A percentile compares a stretch with the other conserved stretches of the same genome.
phyloP scores from a whole-genome alignment of 2,329 filamentous ascomycete genomes.

The Rutstroemia sp. region DNA sequence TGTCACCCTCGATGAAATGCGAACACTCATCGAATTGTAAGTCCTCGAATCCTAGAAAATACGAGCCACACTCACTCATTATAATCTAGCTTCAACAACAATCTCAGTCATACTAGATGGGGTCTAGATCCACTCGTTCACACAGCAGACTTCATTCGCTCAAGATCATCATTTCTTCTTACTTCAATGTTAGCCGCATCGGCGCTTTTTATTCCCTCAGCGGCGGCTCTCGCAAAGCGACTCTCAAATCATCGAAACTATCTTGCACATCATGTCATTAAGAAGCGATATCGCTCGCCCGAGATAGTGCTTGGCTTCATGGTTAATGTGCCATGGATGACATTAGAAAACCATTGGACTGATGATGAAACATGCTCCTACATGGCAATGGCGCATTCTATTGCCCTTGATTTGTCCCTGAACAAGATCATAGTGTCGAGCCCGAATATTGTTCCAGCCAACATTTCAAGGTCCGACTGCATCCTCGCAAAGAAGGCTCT shows the following conservation, averaged over 20 bases:
- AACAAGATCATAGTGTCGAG: constrained; percentile 58
- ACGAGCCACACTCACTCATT: background rate
- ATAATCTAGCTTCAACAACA: constrained; percentile 54
- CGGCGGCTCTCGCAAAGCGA: constrained; percentile 56
- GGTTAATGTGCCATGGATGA: constrained; percentile 72
- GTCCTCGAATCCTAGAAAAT: constrained; percentile 16
- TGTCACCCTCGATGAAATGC: constrained; percentile 58
- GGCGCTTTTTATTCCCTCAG: constrained; percentile 57
- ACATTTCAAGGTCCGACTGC: constrained; percentile 57
- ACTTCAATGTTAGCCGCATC: constrained; percentile 65
- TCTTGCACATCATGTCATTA: constrained; percentile 55
- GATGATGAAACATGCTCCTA: constrained; percentile 69
- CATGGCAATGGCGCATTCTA: constrained; percentile 60
- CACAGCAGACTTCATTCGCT: constrained; percentile 56
- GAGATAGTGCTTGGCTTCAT: constrained; percentile 70
- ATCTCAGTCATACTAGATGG: constrained; percentile 67
- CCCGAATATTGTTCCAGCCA: constrained; percentile 35
- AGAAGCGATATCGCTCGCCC: constrained; percentile 57
- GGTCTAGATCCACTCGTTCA: constrained; percentile 63
- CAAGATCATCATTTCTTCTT: constrained; percentile 62
- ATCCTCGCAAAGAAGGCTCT: constrained; percentile 60
- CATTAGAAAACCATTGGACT: constrained; percentile 56
- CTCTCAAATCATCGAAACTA: constrained; percentile 56
- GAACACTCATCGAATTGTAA: constrained; percentile 57
- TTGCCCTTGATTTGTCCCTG: constrained; percentile 61